A percentile compares a stretch with the other conserved stretches of the same genome.
These are phyloP conservation scores for Coemansia sp. DNA, from an alignment of 192 early-diverging fungal genomes.

Conservation along the genomic window DNA sequence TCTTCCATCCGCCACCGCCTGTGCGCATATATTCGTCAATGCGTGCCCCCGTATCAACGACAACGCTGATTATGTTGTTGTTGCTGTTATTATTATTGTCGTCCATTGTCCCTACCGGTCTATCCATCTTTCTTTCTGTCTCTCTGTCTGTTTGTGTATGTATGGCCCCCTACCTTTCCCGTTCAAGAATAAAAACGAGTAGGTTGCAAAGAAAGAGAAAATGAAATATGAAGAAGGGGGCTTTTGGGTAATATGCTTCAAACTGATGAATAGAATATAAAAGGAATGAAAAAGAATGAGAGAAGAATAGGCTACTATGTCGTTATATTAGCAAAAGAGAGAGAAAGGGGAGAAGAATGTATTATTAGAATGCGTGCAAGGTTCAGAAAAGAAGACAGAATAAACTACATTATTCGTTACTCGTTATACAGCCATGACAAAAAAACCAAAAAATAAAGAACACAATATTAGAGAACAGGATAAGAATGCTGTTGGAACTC, in stretches of 20 bases:
- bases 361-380: no score
- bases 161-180: not conserved
- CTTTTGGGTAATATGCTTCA: not conserved
- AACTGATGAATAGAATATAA: not conserved
- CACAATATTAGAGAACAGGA: no score
- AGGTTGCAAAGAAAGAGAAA: not conserved
- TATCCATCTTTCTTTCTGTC: not conserved
- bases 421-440: no score
- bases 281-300: no score
- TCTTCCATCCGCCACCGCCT: constrained; percentile 7
- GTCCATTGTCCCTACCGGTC: no score
- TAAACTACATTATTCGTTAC: no score
- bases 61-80: not conserved
- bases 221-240: not conserved
- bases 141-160: not conserved
- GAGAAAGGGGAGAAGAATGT: no score
- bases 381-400: no score
- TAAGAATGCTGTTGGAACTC: no score
- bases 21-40: constrained; percentile 22
- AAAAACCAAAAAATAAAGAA: no score
- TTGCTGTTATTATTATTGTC: no score
- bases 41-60: constrained; percentile 16
- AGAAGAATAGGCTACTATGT: not conserved
- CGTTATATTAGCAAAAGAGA: no score
- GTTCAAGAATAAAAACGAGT: not conserved